Conservation (phyloP, 1,284 basidiomycete species). For the Tilletia caries region DNA sequence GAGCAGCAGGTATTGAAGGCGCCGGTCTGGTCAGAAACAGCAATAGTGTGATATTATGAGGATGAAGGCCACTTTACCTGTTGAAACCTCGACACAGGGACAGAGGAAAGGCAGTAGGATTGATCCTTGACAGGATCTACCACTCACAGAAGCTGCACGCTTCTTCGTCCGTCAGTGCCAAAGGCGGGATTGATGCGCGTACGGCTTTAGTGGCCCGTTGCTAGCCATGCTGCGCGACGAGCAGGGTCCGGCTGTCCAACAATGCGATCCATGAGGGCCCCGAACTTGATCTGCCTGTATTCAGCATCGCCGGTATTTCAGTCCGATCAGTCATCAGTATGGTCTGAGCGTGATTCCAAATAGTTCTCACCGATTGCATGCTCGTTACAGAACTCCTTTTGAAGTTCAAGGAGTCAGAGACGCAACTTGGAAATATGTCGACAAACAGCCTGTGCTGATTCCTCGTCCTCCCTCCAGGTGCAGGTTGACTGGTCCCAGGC, state of each 20-base stretch:
- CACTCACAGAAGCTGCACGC: constrained; percentile 32
- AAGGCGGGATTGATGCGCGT: constrained; percentile 56
- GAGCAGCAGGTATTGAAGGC: too few relatives aligned
- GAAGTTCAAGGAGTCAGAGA: background rate
- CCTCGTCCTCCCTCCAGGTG: constrained; percentile 25
- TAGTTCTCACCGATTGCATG: constrained; percentile 92
- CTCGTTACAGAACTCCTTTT: constrained; percentile 35
- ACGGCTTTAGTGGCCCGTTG: constrained; percentile 89
- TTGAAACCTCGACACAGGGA: constrained; percentile 26
- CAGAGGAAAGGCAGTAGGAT: constrained; percentile 77
- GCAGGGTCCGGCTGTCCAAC: background rate
- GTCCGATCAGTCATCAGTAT: background rate
- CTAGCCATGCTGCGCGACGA: constrained; percentile 60
- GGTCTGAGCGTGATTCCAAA: too few relatives aligned
- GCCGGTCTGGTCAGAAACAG: too few relatives aligned
- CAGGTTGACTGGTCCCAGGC: constrained; percentile 48
- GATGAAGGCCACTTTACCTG: background rate
- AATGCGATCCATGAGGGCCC: background rate
- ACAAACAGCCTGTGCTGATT: background rate
- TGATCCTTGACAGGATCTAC: constrained; percentile 70
- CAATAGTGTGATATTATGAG: background rate
- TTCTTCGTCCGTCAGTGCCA: background rate
- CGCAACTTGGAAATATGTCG: constrained; percentile 6
- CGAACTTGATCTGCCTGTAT: constrained; percentile 4
- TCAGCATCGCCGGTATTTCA: background rate